phyloP scores from a whole-genome alignment of 495 filamentous ascomycete species.

The Penicillium longicatenatum region DNA sequence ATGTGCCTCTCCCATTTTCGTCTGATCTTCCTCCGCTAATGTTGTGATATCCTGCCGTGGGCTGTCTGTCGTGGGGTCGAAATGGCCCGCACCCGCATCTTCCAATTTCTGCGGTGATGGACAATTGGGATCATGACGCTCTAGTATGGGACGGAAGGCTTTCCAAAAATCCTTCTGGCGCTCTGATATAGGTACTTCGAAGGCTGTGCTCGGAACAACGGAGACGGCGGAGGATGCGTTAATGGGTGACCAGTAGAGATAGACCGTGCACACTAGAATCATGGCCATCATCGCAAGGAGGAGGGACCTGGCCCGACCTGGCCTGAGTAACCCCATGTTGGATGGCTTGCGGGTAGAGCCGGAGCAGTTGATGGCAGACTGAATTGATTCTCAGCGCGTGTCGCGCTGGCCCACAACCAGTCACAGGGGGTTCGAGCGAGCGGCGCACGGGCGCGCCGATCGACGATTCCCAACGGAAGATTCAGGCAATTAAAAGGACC shows the following conservation, averaged over 20 bases:
- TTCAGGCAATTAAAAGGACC: constrained; percentile 5
- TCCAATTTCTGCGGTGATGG: constrained; percentile 30
- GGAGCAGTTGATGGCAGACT: background rate
- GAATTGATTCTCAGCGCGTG: background rate
- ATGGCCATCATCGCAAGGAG: constrained; percentile 31
- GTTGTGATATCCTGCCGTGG: constrained; percentile 39
- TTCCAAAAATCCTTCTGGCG: constrained; percentile 47
- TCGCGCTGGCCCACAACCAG: constrained; percentile 1
- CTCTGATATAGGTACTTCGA: constrained; percentile 39
- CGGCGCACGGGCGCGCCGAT: constrained; percentile 29
- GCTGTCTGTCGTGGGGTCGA: constrained; percentile 34
- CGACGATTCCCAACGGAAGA: constrained; percentile 7
- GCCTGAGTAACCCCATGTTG: constrained; percentile 35
- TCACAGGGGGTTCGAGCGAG: constrained; percentile 19
- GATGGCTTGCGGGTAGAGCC: background rate
- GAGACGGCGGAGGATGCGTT: constrained; percentile 36
- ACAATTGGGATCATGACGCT: constrained; percentile 34
- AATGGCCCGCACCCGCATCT: constrained; percentile 28
- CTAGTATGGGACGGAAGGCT: constrained; percentile 36
- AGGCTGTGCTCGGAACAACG: constrained; percentile 39
- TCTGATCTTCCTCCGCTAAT: constrained; percentile 34
- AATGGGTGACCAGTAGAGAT: constrained; percentile 41
- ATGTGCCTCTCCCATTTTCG: constrained; percentile 45
- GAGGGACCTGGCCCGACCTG: constrained; percentile 34
- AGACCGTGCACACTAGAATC: constrained; percentile 41